Base-by-base conservation (phyloP, 805 yeast species). In the Debaryomyces tyrocola region DNA sequence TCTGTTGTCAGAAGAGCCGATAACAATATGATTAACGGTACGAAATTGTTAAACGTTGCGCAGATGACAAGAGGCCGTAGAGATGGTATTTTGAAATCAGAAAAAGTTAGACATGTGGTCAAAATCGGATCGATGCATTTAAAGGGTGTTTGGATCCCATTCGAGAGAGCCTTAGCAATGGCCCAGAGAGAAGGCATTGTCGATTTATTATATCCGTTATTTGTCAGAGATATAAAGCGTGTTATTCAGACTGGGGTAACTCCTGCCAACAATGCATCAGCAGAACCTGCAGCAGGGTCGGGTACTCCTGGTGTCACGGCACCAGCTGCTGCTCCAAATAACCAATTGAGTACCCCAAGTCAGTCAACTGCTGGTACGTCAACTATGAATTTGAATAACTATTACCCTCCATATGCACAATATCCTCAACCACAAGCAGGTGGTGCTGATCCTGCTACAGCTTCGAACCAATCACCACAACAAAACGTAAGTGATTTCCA, bases 101-200 rank as follows among this genome's bases (percentile, higher is more conserved):
- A 87, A 62, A 83, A 84, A 57, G 77, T 81, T 37, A 75, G 94
- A 36, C 88, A 85, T 59, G 95, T 87, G 20, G 92, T 87, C 37
- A 87, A 87, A 66, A 84, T 86, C 50, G 96, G 96, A 4, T 83
- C 90, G 11, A 87, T 87, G 91, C 91, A 87, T 64, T 71, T 87
- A 56, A 87, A 87, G 68, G 96, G 96, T 33, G 95, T 87, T 40
- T 87, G 96, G 96, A 86, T 87, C 48, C 95, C 96, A 1, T 86
- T 85, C 60, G 92, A 87, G 51, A 73, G 94, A 42, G 96, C 95
- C 1, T 70, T 83, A 40, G 85, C 85, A 29, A 84, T 87, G 81
- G 95, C 96, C 14, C 85, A 85, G 64, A 74, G 84, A 51, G 94
- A 87, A 62, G 86, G 88, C 35, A 85, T 85, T 49, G 80, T 78